phyloP scores from a whole-genome alignment of 306 rosid genomes.

The Corylus americana region DNA sequence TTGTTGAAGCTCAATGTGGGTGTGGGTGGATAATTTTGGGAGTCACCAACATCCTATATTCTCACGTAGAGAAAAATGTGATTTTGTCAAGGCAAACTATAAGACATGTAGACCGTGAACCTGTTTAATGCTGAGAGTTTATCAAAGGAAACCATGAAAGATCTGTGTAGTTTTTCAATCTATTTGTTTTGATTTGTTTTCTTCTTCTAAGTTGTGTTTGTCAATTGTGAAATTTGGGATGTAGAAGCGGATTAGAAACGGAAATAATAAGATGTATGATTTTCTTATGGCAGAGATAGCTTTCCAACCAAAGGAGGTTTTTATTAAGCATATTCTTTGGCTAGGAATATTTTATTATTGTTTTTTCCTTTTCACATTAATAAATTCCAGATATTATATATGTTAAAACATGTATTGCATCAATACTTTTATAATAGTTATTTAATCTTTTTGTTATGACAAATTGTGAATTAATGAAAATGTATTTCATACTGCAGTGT shows the following conservation, averaged over 20 bases:
- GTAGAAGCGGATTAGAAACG: neutral
- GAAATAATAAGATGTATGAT: neutral
- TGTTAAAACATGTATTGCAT: neutral
- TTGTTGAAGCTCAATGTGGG: neutral
- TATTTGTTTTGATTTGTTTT: neutral
- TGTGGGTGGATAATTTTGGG: neutral
- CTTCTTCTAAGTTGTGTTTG: neutral
- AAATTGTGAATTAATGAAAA: slow-evolving; percentile 9
- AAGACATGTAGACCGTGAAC: neutral
- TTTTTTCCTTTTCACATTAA: neutral
- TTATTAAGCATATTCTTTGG: neutral
- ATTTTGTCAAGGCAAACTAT: neutral
- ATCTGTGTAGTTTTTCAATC: neutral
- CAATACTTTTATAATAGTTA: neutral
- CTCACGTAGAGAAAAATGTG: neutral
- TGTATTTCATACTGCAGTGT: neutral
- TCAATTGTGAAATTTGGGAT: neutral
- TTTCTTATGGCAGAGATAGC: neutral
- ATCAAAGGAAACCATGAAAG: neutral
- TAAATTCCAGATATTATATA: neutral
- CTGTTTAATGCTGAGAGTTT: neutral
- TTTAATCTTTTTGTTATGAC: slow-evolving; percentile 2
- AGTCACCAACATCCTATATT: neutral
- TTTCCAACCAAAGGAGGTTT: neutral
- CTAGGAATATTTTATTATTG: neutral